Conservation (phyloP, 2,329 filamentous ascomycete genomes). For the Leptographium galeiforme region DNA sequence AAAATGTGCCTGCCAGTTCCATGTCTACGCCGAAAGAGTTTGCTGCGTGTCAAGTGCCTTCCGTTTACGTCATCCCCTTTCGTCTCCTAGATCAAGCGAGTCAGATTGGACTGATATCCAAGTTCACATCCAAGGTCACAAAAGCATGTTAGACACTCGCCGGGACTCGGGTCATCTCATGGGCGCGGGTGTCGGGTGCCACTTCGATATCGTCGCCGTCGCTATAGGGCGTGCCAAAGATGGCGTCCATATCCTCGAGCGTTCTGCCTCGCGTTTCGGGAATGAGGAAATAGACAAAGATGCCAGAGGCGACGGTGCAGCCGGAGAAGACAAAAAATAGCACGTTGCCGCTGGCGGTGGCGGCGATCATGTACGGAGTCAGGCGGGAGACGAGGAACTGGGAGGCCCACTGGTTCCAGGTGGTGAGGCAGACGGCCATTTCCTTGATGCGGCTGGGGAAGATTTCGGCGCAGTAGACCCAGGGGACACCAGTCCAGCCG, state of each 20-base stretch:
- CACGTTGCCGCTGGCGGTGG: background rate
- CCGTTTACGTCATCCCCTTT: too few relatives aligned
- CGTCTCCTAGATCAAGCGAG: too few relatives aligned
- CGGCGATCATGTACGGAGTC: slow-evolving; percentile 16
- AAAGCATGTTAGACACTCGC: background rate
- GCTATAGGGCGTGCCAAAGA: slow-evolving; percentile 1
- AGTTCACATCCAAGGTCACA: background rate
- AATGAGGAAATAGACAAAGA: slow-evolving; percentile 2
- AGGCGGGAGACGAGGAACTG: slow-evolving; percentile 18
- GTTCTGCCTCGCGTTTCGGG: slow-evolving; percentile 2
- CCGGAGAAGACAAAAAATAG: slow-evolving; percentile 2
- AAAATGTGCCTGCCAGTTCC: too few relatives aligned
- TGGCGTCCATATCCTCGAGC: slow-evolving; percentile 3
- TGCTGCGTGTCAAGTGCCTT: too few relatives aligned
- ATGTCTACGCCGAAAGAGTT: too few relatives aligned
- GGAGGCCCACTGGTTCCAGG: slow-evolving; percentile 18
- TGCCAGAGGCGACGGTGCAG: background rate
- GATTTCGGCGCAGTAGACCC: slow-evolving; percentile 14
- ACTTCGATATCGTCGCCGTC: background rate
- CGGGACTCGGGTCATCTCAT: background rate
- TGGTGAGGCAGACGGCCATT: slow-evolving; percentile 14
- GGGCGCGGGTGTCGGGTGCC: background rate
- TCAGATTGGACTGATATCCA: background rate
- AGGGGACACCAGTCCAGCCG: slow-evolving; percentile 18
- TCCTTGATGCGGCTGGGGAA: slow-evolving; percentile 17